Percentiles rank a stretch among this genome's conserved stretches.
Conservation (phyloP, 2,329 filamentous ascomycete genomes). For the Periconia macrospinosa region DNA sequence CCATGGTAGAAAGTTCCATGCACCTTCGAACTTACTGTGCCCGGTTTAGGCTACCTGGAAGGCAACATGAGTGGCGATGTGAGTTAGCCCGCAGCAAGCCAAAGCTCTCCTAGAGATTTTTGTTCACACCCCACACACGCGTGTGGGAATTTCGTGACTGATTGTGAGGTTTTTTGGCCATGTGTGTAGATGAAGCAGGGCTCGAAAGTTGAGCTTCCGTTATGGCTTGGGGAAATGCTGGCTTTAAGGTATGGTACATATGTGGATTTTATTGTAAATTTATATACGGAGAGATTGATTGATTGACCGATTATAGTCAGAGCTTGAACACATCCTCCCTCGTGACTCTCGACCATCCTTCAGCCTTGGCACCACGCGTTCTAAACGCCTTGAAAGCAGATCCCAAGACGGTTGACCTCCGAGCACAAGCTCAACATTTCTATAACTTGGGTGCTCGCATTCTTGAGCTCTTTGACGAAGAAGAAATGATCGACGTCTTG, state of each 20-base stretch:
- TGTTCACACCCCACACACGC: not conserved
- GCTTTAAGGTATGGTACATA: constrained; percentile 60
- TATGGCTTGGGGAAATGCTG: constrained; percentile 96
- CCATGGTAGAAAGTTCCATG: constrained; percentile 81
- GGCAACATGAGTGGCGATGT: constrained; percentile 70
- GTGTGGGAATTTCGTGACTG: not conserved
- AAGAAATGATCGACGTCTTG: constrained; percentile 69
- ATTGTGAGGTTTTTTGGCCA: constrained; percentile 1
- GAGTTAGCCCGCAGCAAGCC: constrained; percentile 13
- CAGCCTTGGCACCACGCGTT: constrained; percentile 75
- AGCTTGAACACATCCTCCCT: constrained; percentile 40
- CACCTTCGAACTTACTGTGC: constrained; percentile 88
- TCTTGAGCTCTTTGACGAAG: constrained; percentile 88
- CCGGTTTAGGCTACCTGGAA: constrained; percentile 85
- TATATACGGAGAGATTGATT: not conserved
- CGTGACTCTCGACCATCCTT: constrained; percentile 78
- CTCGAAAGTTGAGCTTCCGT: constrained; percentile 78
- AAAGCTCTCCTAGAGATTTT: not conserved
- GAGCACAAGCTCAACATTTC: constrained; percentile 82
- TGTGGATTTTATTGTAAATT: not conserved
- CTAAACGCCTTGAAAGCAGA: constrained; percentile 90
- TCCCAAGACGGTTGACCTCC: constrained; percentile 79
- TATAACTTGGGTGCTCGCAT: constrained; percentile 84
- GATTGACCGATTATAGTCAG: constrained; percentile 19
- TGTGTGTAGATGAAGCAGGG: constrained; percentile 69